These are phyloP conservation scores for Wallacemonas sp. DNA, from an alignment of 208 protist species.

Conservation along the genomic window DNA sequence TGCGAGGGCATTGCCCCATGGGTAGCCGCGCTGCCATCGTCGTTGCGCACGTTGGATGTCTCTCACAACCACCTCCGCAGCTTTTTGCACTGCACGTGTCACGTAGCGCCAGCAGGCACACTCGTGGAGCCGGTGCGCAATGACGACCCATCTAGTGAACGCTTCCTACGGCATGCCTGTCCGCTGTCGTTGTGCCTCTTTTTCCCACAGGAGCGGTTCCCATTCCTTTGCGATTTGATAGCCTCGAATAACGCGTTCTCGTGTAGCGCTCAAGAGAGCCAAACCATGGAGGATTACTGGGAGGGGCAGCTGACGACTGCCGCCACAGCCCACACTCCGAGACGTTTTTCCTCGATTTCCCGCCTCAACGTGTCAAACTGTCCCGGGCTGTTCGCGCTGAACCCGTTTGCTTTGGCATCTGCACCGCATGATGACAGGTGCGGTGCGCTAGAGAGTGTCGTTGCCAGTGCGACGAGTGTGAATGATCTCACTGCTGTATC, in stretches of 20 bases:
- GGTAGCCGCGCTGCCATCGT: constrained; percentile 59
- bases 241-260: constrained; percentile 50
- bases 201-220: constrained; percentile 54
- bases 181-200: constrained; percentile 59
- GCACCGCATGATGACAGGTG: neutral
- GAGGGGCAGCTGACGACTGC: constrained; percentile 11
- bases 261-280: constrained; percentile 47
- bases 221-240: constrained; percentile 39
- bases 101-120: neutral
- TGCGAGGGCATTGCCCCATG: constrained; percentile 56
- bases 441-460: constrained; percentile 1
- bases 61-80: constrained; percentile 68
- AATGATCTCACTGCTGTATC: constrained; percentile 26
- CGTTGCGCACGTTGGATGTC: constrained; percentile 65
- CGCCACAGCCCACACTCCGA: neutral
- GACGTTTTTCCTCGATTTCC: neutral
- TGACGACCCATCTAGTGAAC: neutral
- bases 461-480: neutral
- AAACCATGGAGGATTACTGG: constrained; percentile 50
- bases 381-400: constrained; percentile 34
- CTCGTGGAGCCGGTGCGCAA: neutral
- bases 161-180: constrained; percentile 49
- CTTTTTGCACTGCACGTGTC: constrained; percentile 54
- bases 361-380: constrained; percentile 53
- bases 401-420: constrained; percentile 49